Evolutionary conservation across 139 green algal species (phyloP).

Genomic region (Picochlorum sp.): DNA sequence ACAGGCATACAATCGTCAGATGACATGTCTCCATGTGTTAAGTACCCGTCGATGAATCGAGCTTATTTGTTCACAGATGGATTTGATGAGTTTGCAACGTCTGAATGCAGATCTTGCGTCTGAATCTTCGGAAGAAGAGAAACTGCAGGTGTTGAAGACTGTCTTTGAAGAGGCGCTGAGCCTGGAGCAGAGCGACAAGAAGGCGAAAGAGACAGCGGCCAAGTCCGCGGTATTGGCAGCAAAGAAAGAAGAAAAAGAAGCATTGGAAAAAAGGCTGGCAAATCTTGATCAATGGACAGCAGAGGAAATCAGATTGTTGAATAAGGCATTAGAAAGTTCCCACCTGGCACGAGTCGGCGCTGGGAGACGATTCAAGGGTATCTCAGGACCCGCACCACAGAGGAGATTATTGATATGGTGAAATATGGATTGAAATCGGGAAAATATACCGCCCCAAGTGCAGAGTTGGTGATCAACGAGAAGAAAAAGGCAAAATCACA

Average conservation of each 20-base stretch:
- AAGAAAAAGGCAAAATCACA: slow-evolving; percentile 33
- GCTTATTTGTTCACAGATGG: slow-evolving; percentile 44
- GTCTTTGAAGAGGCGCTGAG: slow-evolving; percentile 17
- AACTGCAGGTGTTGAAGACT: slow-evolving; percentile 3
- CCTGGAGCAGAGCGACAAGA: slow-evolving; percentile 18
- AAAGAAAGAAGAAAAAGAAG: slow-evolving; percentile 13
- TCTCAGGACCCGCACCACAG: slow-evolving; percentile 67
- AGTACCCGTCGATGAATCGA: slow-evolving; percentile 42
- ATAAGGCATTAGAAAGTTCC: slow-evolving; percentile 88
- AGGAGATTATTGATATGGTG: slow-evolving; percentile 82
- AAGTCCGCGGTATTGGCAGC: slow-evolving; percentile 18
- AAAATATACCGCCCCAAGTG: neutral
- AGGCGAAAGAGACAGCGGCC: slow-evolving; percentile 22
- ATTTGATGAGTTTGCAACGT: slow-evolving; percentile 26
- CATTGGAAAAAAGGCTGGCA: slow-evolving; percentile 13
- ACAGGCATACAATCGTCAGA: neutral
- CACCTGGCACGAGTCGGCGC: slow-evolving; percentile 70
- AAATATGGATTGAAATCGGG: slow-evolving; percentile 55
- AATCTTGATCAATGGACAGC: slow-evolving; percentile 31
- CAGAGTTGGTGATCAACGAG: slow-evolving; percentile 2
- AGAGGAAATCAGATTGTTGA: slow-evolving; percentile 74
- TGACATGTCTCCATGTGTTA: slow-evolving; percentile 2
- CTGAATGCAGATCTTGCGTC: slow-evolving; percentile 36
- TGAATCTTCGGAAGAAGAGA: slow-evolving; percentile 2
- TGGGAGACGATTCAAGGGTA: slow-evolving; percentile 70